Conservation (phyloP, 441 rosid species). For the Corymbia citriodora region DNA sequence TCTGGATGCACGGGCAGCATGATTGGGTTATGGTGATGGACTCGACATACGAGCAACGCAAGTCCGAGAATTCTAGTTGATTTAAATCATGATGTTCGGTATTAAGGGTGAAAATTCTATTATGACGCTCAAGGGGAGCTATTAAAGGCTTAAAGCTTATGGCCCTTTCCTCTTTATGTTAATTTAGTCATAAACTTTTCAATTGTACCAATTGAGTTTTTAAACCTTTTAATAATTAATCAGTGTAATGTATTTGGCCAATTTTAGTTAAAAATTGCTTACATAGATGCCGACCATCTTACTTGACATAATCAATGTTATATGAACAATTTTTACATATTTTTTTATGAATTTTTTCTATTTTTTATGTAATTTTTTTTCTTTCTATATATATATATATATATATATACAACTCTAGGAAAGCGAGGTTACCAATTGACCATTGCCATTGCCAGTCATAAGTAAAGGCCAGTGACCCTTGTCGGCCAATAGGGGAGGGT, state of each 20-base stretch:
- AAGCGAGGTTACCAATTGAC: accelerated
- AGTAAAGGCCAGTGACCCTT: background rate
- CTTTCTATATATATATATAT: no score
- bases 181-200: accelerated
- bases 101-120: background rate
- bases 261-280: accelerated
- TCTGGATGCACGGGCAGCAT: no score
- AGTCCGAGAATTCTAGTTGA: background rate
- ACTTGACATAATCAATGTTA: accelerated
- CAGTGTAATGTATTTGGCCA: accelerated
- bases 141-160: no score
- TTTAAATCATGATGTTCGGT: background rate
- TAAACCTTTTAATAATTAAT: accelerated
- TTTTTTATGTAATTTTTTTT: no score
- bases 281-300: accelerated
- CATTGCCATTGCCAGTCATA: background rate
- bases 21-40: no score
- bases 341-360: no score
- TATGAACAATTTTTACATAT: accelerated
- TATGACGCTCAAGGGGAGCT: background rate
- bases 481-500: accelerated
- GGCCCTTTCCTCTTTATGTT: background rate
- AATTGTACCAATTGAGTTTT: no score
- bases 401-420: accelerated
- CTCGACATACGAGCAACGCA: accelerated